Evolutionary conservation across 805 yeast genomes (phyloP), one percentile per base, ranked within the genome.

Genomic region (Ogataea angusta): DNA sequence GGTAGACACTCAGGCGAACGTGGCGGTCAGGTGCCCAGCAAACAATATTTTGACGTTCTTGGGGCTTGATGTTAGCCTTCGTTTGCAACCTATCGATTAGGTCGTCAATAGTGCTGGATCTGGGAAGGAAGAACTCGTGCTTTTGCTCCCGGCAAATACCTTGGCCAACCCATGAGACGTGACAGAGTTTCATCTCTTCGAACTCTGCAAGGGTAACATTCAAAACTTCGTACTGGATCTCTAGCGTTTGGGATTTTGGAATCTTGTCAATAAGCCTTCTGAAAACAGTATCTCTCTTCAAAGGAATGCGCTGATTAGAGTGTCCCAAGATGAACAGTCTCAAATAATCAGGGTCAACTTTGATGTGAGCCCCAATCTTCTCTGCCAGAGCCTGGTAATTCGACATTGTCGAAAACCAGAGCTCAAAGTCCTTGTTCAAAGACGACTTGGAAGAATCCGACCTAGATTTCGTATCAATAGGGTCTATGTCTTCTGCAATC

Each of bases 181-280:
- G 77, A 30, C 90, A 63, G 4, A 78, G 62, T 43, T 77, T 76
- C 80, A 87, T 75, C 47, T 75, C 79, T 61, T 93, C 99, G 53
- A 83, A 75, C 47, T 88, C 95, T 25, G 68, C 72, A 39, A 91
- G 66, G 2, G 90, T 78, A 31, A 89, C 79, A 33, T 79, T 84
- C 54, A 93, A 70, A 1, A 83, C 63, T 55, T 91, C 96, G 58
- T 85, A 91, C 49, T 81, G 82, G 43, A 91, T 74, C 6, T 53
- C 56, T 31, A 62, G 35, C 4, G 66, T 57, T 30, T 70, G 73
- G 6, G 73, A 66, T 16, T 70, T 72, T 2, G 77, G 68, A 27
- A 69, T 68, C 48, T 66, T 68, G 5, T 68, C 65, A 48, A 75
- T 67, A 8, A 68, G 42, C n/a, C 52, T 46, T 30, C 29, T 41